Base-by-base conservation (phyloP, 495 filamentous ascomycete species). In the Podospora sp. region DNA sequence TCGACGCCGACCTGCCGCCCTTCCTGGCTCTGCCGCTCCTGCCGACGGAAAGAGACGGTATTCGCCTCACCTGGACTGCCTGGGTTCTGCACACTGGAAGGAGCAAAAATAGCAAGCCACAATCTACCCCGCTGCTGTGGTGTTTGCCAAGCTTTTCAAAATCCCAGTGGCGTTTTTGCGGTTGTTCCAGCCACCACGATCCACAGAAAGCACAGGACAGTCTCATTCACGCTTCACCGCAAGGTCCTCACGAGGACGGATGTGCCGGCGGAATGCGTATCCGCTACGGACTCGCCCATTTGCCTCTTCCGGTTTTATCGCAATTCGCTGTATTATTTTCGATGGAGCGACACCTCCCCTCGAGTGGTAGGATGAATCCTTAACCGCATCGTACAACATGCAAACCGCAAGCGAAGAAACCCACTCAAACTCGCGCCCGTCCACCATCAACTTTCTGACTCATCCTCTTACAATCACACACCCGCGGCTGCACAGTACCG, bases 101-200 rank as follows among this genome's bases (percentile, higher is more conserved):
- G 12, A 36, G 55, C 56, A 26, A 65, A 65, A 64, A 63, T 58
- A 68, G 40, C 27, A 49, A 63, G 63, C 63, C 63, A 65, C 63
- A n/a, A 65, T 22, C 57, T 46, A 36, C 63, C 62, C 63, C 63
- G 52, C 63, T 29, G 61, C 49, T 25, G 60, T n/a, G 61, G 12
- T 52, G 46, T 25, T 12, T 16, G 29, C 29, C 29, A 33, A 8
- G 29, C 29, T 4, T 8, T 33, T 33, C 29, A 33, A n/a, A 33
- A 33, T 33, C 29, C 29, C 50, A 14, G 22, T 24, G 46, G n/a
- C 27, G 40, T 46, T 46, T 12, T 46, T 46, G 40, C n/a, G 24
- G 51, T 50, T 58, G 40, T 63, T 20, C 29, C 55, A 29, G 64
- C 58, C 53, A 26, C 40, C 40, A 4, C 40, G 40, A 46, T 46